These are phyloP conservation scores for Colletotrichum chlorophyti DNA, from an alignment of 2,329 filamentous ascomycete genomes.

Conservation along the genomic window DNA sequence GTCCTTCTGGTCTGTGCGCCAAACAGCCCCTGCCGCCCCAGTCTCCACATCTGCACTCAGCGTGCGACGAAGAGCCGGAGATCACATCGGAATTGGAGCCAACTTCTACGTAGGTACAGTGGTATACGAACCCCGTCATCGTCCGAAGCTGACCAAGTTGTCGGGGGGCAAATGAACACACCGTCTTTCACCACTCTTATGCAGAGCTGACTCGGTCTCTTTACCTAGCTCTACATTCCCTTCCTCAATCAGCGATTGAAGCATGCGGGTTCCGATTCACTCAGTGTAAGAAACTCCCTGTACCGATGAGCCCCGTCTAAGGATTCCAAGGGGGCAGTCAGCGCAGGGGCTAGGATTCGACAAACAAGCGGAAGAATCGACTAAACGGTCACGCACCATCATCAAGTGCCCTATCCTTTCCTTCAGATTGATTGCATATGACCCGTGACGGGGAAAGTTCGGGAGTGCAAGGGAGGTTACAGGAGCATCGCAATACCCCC, in stretches of 20 bases:
- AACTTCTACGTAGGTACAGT: too few relatives aligned
- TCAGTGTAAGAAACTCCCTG: not conserved
- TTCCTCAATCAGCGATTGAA: conserved; percentile 1
- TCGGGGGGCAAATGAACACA: conserved; percentile 21
- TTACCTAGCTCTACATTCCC: too few relatives aligned
- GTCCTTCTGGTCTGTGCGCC: conserved; percentile 16
- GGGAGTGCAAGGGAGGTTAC: not conserved
- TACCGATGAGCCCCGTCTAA: not conserved
- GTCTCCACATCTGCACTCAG: conserved; percentile 24
- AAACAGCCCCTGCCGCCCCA: not conserved
- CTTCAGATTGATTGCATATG: conserved; percentile 18
- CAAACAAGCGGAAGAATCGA: conserved; percentile 11
- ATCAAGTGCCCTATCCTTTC: conserved; percentile 17
- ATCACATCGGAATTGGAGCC: conserved; percentile 16
- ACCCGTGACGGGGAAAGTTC: not conserved
- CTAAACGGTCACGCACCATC: conserved; percentile 22
- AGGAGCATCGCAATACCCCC: conserved; percentile 23
- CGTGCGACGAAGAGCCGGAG: conserved; percentile 17
- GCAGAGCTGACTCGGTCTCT: too few relatives aligned
- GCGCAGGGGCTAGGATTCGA: conserved; percentile 9
- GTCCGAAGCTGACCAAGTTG: conserved; percentile 15
- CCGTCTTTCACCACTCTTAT: conserved; percentile 12
- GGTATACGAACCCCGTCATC: conserved; percentile 10
- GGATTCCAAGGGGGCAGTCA: not conserved
- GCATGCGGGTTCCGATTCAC: not conserved